Evolutionary conservation across 2,329 filamentous ascomycete species (phyloP), one percentile per base, ranked within the genome.

Genomic region (Pseudogymnoascus sp.): DNA sequence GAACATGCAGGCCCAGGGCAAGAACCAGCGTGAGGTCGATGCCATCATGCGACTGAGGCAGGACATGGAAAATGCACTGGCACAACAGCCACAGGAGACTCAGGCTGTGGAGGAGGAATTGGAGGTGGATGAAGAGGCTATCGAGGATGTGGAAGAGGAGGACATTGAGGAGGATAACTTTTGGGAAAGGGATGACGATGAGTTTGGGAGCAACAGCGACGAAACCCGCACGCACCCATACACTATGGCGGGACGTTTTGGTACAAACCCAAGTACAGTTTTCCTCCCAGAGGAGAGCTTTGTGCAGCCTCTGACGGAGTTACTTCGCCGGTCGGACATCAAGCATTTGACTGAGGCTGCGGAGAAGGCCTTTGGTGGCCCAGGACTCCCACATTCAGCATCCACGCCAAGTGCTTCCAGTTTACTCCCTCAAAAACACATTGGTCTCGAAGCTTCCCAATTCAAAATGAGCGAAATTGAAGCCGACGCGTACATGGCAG

Each of bases 311-410:
- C 86, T 96, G 16, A 79, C 83, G 1, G 74, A 82, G 4, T 78
- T 96, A 2, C 78, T 97, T 2, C 79, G 80, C 12, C 78, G 86
- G 61, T 83, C 85, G 60, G 83, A 90, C 62, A 83, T 86, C 43
- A 88, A 86, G 61, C 94, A 99, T 70, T 78, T 97, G 33, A 79
- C 81, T 35, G 81, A 87, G 61, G 81, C 88, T 1, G 89, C 92
- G 0, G 84, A 90, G 66, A 82, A 79, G 43, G 80, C 84, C 0
- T 93, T 96, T 71, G 93, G 92, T 43, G 93, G 93, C 0, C 75
- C 75, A 3, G 84, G 86, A 0, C 77, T 97, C 14, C 92, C 92
- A 2, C 81, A 88, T 70, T 95, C 91, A 1, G 86, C 89, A 0
- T 82, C 86, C 1, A 92, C 89, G 2, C 87, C 89, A 0, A 77